These are phyloP conservation scores for Bathelium albidoporum DNA, from an alignment of 495 filamentous ascomycete species.

Conservation along the genomic window DNA sequence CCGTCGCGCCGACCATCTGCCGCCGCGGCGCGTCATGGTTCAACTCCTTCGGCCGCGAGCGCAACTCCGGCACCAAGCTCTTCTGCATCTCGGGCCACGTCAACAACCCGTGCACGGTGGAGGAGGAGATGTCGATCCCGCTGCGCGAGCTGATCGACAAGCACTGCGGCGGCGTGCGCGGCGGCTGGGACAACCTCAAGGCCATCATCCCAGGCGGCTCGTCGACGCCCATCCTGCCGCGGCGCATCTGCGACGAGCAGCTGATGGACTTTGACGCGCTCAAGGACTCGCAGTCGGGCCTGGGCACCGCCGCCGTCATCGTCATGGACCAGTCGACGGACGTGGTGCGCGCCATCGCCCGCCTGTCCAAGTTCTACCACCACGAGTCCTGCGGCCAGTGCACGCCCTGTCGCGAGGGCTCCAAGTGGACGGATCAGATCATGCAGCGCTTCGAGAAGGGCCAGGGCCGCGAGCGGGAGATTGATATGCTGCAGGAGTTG, in stretches of 20 bases:
- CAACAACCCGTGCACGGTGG: slow-evolving; percentile 95
- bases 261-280: slow-evolving; percentile 98
- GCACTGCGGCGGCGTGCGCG: slow-evolving; percentile 92
- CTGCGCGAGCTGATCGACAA: slow-evolving; percentile 90
- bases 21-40: slow-evolving; percentile 90
- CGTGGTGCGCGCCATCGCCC: slow-evolving; percentile 83
- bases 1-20: slow-evolving; percentile 92
- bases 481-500: slow-evolving; percentile 98
- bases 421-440: slow-evolving; percentile 97
- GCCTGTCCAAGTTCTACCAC: slow-evolving; percentile 92
- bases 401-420: slow-evolving; percentile 94
- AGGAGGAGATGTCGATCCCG: slow-evolving; percentile 97
- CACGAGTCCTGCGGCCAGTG: slow-evolving; percentile 98
- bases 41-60: slow-evolving; percentile 80
- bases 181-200: slow-evolving; percentile 94
- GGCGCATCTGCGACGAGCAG: slow-evolving; percentile 77
- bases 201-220: slow-evolving; percentile 94
- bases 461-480: slow-evolving; percentile 76
- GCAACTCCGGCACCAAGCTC: slow-evolving; percentile 92
- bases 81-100: slow-evolving; percentile 98
- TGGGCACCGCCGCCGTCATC: slow-evolving; percentile 96
- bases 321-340: slow-evolving; percentile 98
- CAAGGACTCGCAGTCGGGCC: slow-evolving; percentile 92
- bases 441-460: slow-evolving; percentile 94
- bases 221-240: slow-evolving; percentile 90